phyloP scores from a whole-genome alignment of 2,329 filamentous ascomycete genomes.

The Sporothrix globosa region DNA sequence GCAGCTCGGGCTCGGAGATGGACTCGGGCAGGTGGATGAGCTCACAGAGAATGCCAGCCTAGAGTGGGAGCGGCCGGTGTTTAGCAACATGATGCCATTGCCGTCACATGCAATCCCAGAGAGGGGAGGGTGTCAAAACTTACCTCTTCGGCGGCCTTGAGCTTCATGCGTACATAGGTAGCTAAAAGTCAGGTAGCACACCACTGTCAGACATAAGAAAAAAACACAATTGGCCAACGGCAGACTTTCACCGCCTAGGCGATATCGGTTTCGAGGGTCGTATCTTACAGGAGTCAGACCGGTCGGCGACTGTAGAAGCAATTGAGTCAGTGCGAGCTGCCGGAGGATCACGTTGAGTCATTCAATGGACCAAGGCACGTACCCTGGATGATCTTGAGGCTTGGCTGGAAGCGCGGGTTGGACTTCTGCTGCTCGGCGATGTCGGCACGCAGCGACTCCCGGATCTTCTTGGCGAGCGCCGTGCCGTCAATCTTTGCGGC shows the following conservation, averaged over 20 bases:
- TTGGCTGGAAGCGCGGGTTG: constrained; percentile 87
- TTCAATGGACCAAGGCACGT: constrained; percentile 40
- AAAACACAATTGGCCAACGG: neutral
- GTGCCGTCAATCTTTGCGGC: constrained; percentile 94
- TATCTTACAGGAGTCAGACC: constrained; percentile 82
- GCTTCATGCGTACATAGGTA: constrained; percentile 99
- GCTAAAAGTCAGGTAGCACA: constrained; percentile 52
- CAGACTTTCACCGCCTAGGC: neutral
- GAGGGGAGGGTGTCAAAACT: constrained; percentile 35
- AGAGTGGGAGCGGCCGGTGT: neutral
- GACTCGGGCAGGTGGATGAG: constrained; percentile 80
- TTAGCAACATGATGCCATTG: constrained; percentile 4
- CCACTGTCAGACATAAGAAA: constrained; percentile 13
- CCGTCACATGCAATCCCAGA: neutral
- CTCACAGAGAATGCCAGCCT: constrained; percentile 89
- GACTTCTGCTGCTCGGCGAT: constrained; percentile 78
- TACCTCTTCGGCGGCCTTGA: constrained; percentile 94
- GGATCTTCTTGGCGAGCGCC: constrained; percentile 88
- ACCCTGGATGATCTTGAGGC: constrained; percentile 94
- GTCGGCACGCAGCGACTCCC: constrained; percentile 76
- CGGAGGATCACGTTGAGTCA: neutral
- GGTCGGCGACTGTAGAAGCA: constrained; percentile 72
- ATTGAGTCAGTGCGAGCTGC: constrained; percentile 21
- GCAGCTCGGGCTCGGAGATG: constrained; percentile 80
- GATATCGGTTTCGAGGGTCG: neutral